These are phyloP conservation scores for Aspergillus alliaceus DNA, from an alignment of 2,329 filamentous ascomycete species.

Conservation along the genomic window DNA sequence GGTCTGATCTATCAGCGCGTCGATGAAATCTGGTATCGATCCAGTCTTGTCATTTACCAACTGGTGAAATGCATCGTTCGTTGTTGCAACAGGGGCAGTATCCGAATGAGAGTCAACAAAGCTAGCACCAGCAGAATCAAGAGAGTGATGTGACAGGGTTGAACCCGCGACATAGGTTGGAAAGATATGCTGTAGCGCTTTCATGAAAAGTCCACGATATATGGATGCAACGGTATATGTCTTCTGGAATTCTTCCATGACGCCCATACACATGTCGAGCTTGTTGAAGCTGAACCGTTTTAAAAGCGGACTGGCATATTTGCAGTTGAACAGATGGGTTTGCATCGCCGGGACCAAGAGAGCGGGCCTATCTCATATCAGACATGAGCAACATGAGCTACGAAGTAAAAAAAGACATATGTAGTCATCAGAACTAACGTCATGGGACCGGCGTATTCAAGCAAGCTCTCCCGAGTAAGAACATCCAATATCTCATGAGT, in stretches of 20 bases:
- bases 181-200: conserved; percentile 24
- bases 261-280: conserved; percentile 32
- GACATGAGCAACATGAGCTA: not conserved
- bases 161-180: conserved; percentile 1
- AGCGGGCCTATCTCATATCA: conserved; percentile 17
- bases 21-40: not conserved
- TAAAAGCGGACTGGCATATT: conserved; percentile 21
- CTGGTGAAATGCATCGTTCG: not conserved
- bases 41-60: not conserved
- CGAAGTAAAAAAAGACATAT: not conserved
- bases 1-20: not conserved
- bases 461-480: conserved; percentile 18
- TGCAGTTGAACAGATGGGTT: conserved; percentile 30
- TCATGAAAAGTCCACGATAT: conserved; percentile 27
- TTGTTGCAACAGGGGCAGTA: not conserved
- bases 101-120: not conserved
- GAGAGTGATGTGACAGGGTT: not conserved
- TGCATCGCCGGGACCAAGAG: conserved; percentile 36
- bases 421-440: conserved; percentile 21
- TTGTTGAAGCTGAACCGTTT: conserved; percentile 31
- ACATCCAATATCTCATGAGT: conserved; percentile 25
- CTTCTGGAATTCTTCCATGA: conserved; percentile 32
- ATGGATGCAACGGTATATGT: conserved; percentile 29
- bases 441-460: conserved; percentile 24
- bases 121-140: not conserved